Evolutionary conservation across 1,284 basidiomycete genomes (phyloP).

Genomic region (Malassezia psittaci): DNA sequence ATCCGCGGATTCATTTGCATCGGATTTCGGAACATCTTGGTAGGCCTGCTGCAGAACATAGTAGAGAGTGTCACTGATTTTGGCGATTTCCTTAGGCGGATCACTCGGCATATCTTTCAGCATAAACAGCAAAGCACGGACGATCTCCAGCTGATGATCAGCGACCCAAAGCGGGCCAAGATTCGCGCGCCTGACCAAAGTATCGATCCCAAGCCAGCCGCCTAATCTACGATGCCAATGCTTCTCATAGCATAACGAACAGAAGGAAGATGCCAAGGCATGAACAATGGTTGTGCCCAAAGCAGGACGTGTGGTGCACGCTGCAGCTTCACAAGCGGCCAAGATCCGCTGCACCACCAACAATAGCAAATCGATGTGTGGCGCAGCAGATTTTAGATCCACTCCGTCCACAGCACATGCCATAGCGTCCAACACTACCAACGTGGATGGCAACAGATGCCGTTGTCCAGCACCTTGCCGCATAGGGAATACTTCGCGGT

Average conservation of each 20-base stretch:
- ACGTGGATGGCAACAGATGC: constrained; percentile 54
- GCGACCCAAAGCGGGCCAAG: constrained; percentile 63
- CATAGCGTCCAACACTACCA: constrained; percentile 38
- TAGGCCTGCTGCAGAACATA: constrained; percentile 58
- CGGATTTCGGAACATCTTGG: constrained; percentile 14
- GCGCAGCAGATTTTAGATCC: constrained; percentile 50
- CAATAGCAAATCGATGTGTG: constrained; percentile 30
- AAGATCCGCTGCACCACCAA: constrained; percentile 34
- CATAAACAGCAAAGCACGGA: constrained; percentile 81
- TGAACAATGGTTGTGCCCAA: constrained; percentile 40
- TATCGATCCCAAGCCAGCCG: constrained; percentile 44
- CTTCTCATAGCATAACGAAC: constrained; percentile 46
- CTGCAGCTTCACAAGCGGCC: constrained; percentile 25
- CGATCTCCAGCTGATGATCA: constrained; percentile 80
- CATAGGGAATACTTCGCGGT: constrained; percentile 46
- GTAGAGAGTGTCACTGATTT: constrained; percentile 68
- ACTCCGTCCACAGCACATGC: constrained; percentile 31
- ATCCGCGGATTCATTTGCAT: constrained; percentile 18
- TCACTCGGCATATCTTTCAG: constrained; percentile 92
- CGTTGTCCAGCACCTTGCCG: constrained; percentile 51
- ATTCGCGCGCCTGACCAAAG: constrained; percentile 49
- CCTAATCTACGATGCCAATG: constrained; percentile 47
- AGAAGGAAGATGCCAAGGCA: constrained; percentile 40
- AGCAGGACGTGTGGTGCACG: constrained; percentile 28
- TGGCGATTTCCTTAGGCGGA: constrained; percentile 68